A percentile compares a stretch with the other conserved stretches of the same genome.
These are phyloP conservation scores for Neonectria neomacrospora DNA, from an alignment of 2,329 filamentous ascomycete genomes.

Conservation along the genomic window DNA sequence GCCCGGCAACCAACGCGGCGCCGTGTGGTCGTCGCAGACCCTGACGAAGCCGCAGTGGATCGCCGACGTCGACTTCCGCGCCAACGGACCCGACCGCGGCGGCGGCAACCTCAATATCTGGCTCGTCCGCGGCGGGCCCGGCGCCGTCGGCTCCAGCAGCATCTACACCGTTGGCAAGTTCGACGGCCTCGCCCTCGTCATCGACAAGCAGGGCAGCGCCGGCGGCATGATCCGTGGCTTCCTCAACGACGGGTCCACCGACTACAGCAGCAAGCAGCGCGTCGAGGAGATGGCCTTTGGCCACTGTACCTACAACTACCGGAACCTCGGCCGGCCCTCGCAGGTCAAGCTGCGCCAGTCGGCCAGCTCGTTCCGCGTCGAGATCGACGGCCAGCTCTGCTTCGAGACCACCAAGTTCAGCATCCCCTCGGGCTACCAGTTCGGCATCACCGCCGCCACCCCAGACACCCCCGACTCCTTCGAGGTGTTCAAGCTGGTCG, in stretches of 20 bases:
- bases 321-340: slow-evolving; percentile 88
- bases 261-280: slow-evolving; percentile 79
- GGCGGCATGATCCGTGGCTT: slow-evolving; percentile 90
- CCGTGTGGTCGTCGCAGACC: slow-evolving; percentile 78
- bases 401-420: slow-evolving; percentile 84
- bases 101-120: slow-evolving; percentile 94
- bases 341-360: slow-evolving; percentile 79
- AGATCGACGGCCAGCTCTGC: slow-evolving; percentile 82
- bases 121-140: slow-evolving; percentile 78
- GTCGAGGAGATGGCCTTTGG: slow-evolving; percentile 92
- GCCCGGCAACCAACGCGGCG: slow-evolving; percentile 85
- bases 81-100: slow-evolving; percentile 84
- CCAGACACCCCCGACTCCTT: slow-evolving; percentile 95
- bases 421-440: slow-evolving; percentile 83
- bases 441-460: slow-evolving; percentile 88
- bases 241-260: slow-evolving; percentile 87
- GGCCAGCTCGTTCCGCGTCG: slow-evolving; percentile 75
- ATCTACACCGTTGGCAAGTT: slow-evolving; percentile 88
- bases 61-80: slow-evolving; percentile 87
- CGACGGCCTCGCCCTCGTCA: slow-evolving; percentile 87
- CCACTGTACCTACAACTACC: slow-evolving; percentile 89
- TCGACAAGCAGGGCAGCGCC: slow-evolving; percentile 83
- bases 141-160: slow-evolving; percentile 75
- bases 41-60: slow-evolving; percentile 78
- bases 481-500: slow-evolving; percentile 87